Conservation (phyloP, 495 filamentous ascomycete species). For the Penicillium canescens region DNA sequence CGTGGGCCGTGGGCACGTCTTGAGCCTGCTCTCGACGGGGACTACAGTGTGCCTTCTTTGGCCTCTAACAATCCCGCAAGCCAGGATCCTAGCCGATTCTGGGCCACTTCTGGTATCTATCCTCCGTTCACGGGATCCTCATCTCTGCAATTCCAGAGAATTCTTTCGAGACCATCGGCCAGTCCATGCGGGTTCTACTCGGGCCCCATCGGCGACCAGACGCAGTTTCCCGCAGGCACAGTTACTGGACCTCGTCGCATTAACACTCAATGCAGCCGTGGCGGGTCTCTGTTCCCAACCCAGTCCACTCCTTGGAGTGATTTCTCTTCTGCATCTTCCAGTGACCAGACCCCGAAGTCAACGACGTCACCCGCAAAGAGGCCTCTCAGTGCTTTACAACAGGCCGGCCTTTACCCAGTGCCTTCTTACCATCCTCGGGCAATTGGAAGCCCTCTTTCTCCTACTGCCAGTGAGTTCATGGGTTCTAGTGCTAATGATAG, state of each 20-base stretch:
- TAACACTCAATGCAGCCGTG: constrained; percentile 40
- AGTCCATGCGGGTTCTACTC: constrained; percentile 32
- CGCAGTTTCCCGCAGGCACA: constrained; percentile 32
- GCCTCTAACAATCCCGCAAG: constrained; percentile 22
- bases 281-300: constrained; percentile 34
- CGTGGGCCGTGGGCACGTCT: constrained; percentile 63
- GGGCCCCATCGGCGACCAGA: constrained; percentile 31
- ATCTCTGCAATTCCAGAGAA: constrained; percentile 35
- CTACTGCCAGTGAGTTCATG: constrained; percentile 81
- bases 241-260: constrained; percentile 36
- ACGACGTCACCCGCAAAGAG: constrained; percentile 33
- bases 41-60: constrained; percentile 26
- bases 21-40: constrained; percentile 28
- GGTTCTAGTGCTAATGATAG: constrained; percentile 36
- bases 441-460: constrained; percentile 79
- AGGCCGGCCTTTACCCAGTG: constrained; percentile 52
- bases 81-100: constrained; percentile 35
- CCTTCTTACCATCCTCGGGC: constrained; percentile 67
- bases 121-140: constrained; percentile 18
- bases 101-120: constrained; percentile 24
- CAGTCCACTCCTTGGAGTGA: constrained; percentile 34
- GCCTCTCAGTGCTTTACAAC: constrained; percentile 40
- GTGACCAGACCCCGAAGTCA: constrained; percentile 15
- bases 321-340: constrained; percentile 29
- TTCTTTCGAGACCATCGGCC: constrained; percentile 41